Base-by-base conservation (phyloP, 208 protist species). In the Naegleria lovaniensis region DNA sequence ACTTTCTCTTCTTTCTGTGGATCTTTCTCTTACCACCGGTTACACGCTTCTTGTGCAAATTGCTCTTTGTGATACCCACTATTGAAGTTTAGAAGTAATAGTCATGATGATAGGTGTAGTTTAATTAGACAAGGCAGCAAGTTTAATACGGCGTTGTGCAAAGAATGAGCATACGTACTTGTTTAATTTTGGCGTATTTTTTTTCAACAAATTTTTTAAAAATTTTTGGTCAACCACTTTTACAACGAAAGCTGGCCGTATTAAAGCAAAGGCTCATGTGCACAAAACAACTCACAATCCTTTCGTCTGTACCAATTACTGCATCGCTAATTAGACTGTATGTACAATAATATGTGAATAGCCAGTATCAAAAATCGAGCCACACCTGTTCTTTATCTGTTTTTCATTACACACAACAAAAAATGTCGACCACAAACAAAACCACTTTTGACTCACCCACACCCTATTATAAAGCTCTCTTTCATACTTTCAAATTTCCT, bases 11-110 rank as follows among this genome's bases (percentile, higher is more conserved):
- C 95, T 97, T 97, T 91, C 94, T 94, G 95, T 97, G 95, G 93
- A 96, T 95, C 92, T 95, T 97, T 89, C 94, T 97, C 93, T 97
- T 98, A 91, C 97, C 98, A 95, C 98, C 98, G 93, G 99, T 99
- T 90, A 96, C 94, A 93, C 98, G 97, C 94, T 98, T 96, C 96
- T 99, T 99, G 95, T 99, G 98, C 92, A 96, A 95, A 85, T 95
- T 96, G 95, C 98, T 98, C 93, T 98, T 96, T 92, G 98, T 97
- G 93, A 99, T 99, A 94, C 98, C 98, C 96, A 98, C 98, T 92
- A 90, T 94, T 59, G 19, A n/a, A 38, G 11, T 58, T 39, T 58
- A 88, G 15, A 48, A 48, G 83, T 85, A 67, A 67, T 67, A 0
- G 7, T 48, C 43, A 48, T 29, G 55, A 67, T 67, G 55, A 29